Evolutionary conservation across 2,329 filamentous ascomycete species (phyloP).

Genomic region (Pezicula radicicola): DNA sequence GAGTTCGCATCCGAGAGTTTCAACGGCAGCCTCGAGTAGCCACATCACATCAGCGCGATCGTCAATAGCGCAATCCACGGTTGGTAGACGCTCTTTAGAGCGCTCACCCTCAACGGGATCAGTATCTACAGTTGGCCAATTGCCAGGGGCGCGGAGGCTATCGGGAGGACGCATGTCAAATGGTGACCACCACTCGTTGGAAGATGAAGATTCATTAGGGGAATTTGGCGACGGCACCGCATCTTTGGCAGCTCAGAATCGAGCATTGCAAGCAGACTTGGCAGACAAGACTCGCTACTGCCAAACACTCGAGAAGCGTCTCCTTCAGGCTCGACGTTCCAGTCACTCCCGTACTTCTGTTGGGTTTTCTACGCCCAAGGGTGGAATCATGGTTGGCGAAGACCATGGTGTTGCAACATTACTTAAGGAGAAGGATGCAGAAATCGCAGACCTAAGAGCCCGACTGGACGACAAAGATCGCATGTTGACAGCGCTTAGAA

Average conservation of each 20-base stretch:
- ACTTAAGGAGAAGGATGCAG: slow-evolving; percentile 84
- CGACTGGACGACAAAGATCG: slow-evolving; percentile 91
- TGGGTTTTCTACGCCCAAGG: slow-evolving; percentile 58
- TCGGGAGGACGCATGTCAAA: slow-evolving; percentile 13
- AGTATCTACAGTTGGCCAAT: slow-evolving; percentile 26
- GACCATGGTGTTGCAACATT: slow-evolving; percentile 71
- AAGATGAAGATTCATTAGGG: slow-evolving; percentile 70
- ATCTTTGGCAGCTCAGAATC: slow-evolving; percentile 78
- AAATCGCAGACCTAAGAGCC: slow-evolving; percentile 87
- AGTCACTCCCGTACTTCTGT: slow-evolving; percentile 86
- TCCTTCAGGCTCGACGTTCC: slow-evolving; percentile 84
- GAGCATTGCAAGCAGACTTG: slow-evolving; percentile 89
- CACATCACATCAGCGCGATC: slow-evolving; percentile 63
- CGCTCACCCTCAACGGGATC: slow-evolving; percentile 68
- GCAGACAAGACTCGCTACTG: slow-evolving; percentile 98
- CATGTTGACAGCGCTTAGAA: slow-evolving; percentile 85
- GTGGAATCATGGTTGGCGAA: slow-evolving; percentile 69
- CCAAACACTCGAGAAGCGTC: slow-evolving; percentile 83
- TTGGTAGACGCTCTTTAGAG: slow-evolving; percentile 43
- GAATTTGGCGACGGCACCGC: slow-evolving; percentile 87
- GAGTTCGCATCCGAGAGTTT: slow-evolving; percentile 61
- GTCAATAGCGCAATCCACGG: slow-evolving; percentile 63
- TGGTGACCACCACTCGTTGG: slow-evolving; percentile 19
- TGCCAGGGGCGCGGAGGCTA: slow-evolving; percentile 15
- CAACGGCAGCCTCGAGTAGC: slow-evolving; percentile 30